phyloP scores from a whole-genome alignment of 2,329 filamentous ascomycete species.

The Verticillium albo-atrum region DNA sequence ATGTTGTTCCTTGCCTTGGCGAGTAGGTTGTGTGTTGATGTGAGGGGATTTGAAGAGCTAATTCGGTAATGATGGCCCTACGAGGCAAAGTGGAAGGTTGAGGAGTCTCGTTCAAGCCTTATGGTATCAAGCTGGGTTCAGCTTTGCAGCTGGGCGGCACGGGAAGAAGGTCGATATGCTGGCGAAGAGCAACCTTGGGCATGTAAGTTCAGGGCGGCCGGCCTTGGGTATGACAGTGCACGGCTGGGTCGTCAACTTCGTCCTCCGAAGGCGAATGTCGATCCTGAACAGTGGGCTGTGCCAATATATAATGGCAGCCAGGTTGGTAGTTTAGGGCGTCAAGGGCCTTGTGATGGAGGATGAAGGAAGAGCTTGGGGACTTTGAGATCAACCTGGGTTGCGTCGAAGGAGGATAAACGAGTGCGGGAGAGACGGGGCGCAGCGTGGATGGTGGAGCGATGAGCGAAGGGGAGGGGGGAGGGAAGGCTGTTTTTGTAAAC shows the following conservation, averaged over 20 bases:
- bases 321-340: neutral
- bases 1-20: neutral
- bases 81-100: neutral
- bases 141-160: neutral
- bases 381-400: neutral
- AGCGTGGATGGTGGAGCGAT: neutral
- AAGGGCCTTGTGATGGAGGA: neutral
- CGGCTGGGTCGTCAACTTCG: neutral
- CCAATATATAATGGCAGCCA: too few species aligned
- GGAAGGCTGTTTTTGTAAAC: neutral
- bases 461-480: neutral
- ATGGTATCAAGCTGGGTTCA: neutral
- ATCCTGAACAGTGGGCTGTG: neutral
- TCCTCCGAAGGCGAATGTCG: neutral
- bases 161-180: neutral
- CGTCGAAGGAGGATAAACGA: neutral
- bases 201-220: neutral
- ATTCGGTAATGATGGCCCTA: neutral
- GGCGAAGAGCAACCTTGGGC: neutral
- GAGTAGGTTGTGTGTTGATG: neutral
- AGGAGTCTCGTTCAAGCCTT: neutral
- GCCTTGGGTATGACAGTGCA: neutral
- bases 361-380: neutral
- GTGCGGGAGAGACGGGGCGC: neutral
- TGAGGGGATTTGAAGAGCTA: neutral